Evolutionary conservation across 805 yeast genomes (phyloP), one percentile per base, ranked within the genome.

Genomic region (Cyberlindnera maritima): DNA sequence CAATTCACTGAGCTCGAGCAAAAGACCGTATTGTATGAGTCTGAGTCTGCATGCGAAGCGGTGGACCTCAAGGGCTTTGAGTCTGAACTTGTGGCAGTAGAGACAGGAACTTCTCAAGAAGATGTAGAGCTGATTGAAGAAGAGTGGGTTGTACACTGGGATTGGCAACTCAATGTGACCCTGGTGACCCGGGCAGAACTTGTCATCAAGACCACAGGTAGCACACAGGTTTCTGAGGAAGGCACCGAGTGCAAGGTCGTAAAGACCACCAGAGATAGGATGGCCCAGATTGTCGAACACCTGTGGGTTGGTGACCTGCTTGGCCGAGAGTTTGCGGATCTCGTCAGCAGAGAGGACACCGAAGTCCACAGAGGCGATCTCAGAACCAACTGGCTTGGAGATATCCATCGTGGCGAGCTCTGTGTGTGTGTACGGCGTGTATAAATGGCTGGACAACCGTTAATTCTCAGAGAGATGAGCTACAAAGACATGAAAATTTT

Each of bases 111-210:
- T 76, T 64, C 98, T 77, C 62, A 95, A 74, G 59, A 85, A 81
- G 50, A 88, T 78, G 72, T 84, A 94, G 75, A 94, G 73, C 68
- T 92, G 97, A 62, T 82, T 80, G 80, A 95, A 94, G 62, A 95
- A 94, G 57, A 94, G 70, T 17, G 99, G 98, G 64, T 89, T 92
- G 74, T 89, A 94, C 37, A 88, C 95, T 4, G 98, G 96, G 36
- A 90, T 84, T 6, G 99, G 99, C 54, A 94, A 76, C 65, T 92
- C 97, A 54, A 94, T 90, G 67, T 94, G 99, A 51, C 99, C 99
- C 67, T 90, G 89, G 67, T 94, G 99, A 39, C 99, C 99, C 4
- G 97, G 97, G 72, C 99, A 94, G 58, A 80, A 83, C 62, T 85
- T 82, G 57, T 92, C 97, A 64, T 91, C 96, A 52, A 92, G 74